Conservation (phyloP, 2,329 filamentous ascomycete species). For the Neurospora sp. region DNA sequence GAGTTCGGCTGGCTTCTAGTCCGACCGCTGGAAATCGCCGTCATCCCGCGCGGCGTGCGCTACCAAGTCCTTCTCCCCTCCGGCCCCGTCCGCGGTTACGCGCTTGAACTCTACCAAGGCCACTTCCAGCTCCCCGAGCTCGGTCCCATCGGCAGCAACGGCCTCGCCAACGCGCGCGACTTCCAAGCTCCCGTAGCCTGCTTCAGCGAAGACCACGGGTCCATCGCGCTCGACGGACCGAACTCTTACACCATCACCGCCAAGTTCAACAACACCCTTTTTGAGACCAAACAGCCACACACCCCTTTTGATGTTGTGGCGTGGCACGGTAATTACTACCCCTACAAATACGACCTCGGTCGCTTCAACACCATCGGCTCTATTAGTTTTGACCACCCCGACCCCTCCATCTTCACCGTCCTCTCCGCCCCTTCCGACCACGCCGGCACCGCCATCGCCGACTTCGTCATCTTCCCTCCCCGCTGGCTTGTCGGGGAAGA, state of each 20-base stretch:
- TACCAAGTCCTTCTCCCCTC: slow-evolving; percentile 60
- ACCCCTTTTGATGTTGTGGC: slow-evolving; percentile 71
- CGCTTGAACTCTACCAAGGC: slow-evolving; percentile 63
- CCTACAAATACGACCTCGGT: slow-evolving; percentile 73
- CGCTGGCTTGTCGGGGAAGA: slow-evolving; percentile 61
- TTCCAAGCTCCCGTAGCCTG: slow-evolving; percentile 63
- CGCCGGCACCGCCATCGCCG: slow-evolving; percentile 54
- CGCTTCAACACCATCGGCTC: slow-evolving; percentile 67
- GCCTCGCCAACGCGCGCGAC: slow-evolving; percentile 65
- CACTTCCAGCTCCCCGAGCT: slow-evolving; percentile 65
- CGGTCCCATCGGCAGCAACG: slow-evolving; percentile 63
- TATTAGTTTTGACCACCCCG: slow-evolving; percentile 67
- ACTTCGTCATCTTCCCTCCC: slow-evolving; percentile 66
- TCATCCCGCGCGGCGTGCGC: slow-evolving; percentile 65
- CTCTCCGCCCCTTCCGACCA: slow-evolving; percentile 52
- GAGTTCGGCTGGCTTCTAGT: slow-evolving; percentile 67
- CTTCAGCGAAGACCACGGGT: slow-evolving; percentile 50
- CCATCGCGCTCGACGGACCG: slow-evolving; percentile 28
- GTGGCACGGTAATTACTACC: slow-evolving; percentile 74
- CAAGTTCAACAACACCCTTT: slow-evolving; percentile 61
- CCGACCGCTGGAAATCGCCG: slow-evolving; percentile 68
- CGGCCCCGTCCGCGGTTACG: slow-evolving; percentile 60
- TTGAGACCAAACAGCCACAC: slow-evolving; percentile 55
- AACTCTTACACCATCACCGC: slow-evolving; percentile 40
- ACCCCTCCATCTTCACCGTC: slow-evolving; percentile 69